Evolutionary conservation across 352 stramenopile species (phyloP), one percentile per base, ranked within the genome.

Genomic region (Phytophthora citricola): DNA sequence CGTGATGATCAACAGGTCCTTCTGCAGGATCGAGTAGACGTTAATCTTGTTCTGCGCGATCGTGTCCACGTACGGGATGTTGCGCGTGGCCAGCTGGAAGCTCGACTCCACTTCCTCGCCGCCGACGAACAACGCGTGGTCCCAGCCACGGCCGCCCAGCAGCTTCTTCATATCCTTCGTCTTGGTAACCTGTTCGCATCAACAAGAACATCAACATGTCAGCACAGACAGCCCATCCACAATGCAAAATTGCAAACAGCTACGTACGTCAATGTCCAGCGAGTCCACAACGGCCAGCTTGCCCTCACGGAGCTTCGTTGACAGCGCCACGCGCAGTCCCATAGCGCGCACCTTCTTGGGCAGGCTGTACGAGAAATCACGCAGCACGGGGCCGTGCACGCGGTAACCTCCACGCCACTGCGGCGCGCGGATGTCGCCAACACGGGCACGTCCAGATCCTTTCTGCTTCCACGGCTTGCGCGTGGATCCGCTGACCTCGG

Each of bases 401-500:
- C 70, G 66, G 85, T 95, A 95, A 45, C 89, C 89, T 44, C 89
- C 89, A 58, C 86, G 86, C 87, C 89, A 95, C 70, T 95, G 87
- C 17, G 89, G 89, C 49, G 87, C 87, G 22, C 87, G 76, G 56
- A 94, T 93, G 68, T 94, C 89, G 48, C 89, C 89, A n/a, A 96
- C 89, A 83, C 89, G 89, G 7, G 89, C 89, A 39, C 85, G 86
- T 12, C 89, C 89, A 15, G 79, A 91, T 29, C 89, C 89, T 90
- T 96, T 96, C 64, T 96, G 89, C 78, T 90, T 90, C 85, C 87
- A 95, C 14, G 85, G 81, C 74, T 96, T 96, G 64, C 87, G 81
- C 65, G 87, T 95, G 22, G 89, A 96, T 34, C 89, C 87, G 75
- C 87, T 94, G 10, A 90, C 85, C 76, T 96, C 89, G 24, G 85